These are phyloP conservation scores for Kernera saxatilis DNA, from an alignment of 345 rosid genomes.

Conservation along the genomic window DNA sequence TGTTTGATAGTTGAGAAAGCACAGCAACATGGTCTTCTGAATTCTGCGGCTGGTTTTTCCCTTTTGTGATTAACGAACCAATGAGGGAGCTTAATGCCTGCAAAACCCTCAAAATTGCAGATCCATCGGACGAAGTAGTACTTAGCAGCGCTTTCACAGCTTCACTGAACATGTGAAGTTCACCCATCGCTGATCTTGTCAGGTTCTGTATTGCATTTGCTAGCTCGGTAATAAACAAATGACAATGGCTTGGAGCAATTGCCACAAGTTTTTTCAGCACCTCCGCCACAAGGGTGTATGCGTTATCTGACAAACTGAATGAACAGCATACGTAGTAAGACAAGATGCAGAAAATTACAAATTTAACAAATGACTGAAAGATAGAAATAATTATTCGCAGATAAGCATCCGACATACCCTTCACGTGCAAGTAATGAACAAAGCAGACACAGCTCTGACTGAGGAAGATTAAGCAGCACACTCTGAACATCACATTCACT, in stretches of 20 bases:
- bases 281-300: slow-evolving; percentile 82
- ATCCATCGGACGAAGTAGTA: slow-evolving; percentile 78
- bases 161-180: slow-evolving; percentile 76
- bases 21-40: slow-evolving; percentile 53
- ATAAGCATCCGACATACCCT: slow-evolving; percentile 51
- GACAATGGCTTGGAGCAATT: slow-evolving; percentile 74
- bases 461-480: slow-evolving; percentile 67
- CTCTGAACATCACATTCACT: slow-evolving; percentile 55
- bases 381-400: not conserved
- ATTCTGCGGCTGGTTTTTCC: slow-evolving; percentile 42
- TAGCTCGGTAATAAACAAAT: slow-evolving; percentile 75
- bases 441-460: slow-evolving; percentile 71
- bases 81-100: slow-evolving; percentile 86
- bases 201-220: slow-evolving; percentile 63
- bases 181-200: slow-evolving; percentile 73
- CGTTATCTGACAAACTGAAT: slow-evolving; percentile 85
- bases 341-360: not conserved
- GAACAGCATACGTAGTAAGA: slow-evolving; percentile 1
- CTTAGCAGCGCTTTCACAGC: slow-evolving; percentile 74
- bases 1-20: slow-evolving; percentile 59
- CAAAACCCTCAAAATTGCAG: slow-evolving; percentile 84
- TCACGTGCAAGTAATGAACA: slow-evolving; percentile 94
- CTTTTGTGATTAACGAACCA: slow-evolving; percentile 49
- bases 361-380: not conserved
- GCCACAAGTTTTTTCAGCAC: slow-evolving; percentile 85